phyloP scores from a whole-genome alignment of 495 filamentous ascomycete species.

The Neurospora sp. region DNA sequence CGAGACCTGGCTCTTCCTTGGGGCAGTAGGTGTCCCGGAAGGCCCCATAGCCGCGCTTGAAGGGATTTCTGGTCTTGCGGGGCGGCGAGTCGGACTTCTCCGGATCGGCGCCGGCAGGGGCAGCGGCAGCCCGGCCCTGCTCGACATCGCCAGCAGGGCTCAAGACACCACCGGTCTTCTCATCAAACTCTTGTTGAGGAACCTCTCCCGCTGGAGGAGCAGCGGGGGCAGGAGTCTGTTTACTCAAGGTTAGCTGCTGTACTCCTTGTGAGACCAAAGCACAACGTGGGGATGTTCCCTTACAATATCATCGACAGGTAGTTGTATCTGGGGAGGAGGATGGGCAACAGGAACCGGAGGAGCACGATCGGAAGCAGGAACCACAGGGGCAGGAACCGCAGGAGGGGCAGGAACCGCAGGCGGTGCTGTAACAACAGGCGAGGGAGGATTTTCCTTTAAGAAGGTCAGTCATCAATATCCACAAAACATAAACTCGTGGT shows the following conservation, averaged over 20 bases:
- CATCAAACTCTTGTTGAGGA: constrained; percentile 7
- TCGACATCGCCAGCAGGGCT: constrained; percentile 7
- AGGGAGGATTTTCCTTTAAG: not conserved
- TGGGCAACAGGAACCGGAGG: not conserved
- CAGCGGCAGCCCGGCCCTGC: not conserved
- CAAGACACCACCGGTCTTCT: constrained; percentile 5
- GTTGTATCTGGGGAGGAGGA: not conserved
- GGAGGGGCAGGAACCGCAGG: not conserved
- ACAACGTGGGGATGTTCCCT: not conserved
- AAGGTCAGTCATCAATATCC: not conserved
- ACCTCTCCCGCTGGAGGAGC: constrained; percentile 3
- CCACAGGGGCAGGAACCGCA: not conserved
- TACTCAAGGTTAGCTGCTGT: not conserved
- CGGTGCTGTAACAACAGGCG: not conserved
- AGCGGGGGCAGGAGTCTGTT: constrained; percentile 4
- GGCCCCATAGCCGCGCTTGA: constrained; percentile 8
- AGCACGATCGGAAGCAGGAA: not conserved
- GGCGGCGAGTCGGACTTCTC: constrained; percentile 5
- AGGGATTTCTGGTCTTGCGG: constrained; percentile 6
- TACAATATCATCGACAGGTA: not conserved
- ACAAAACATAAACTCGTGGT: not conserved
- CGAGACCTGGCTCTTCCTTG: constrained; percentile 15
- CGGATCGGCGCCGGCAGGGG: not conserved
- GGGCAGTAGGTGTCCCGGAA: constrained; percentile 22
- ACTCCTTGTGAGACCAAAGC: not conserved